phyloP scores from a whole-genome alignment of 257 asterid genomes.

The Solanum virginianum region DNA sequence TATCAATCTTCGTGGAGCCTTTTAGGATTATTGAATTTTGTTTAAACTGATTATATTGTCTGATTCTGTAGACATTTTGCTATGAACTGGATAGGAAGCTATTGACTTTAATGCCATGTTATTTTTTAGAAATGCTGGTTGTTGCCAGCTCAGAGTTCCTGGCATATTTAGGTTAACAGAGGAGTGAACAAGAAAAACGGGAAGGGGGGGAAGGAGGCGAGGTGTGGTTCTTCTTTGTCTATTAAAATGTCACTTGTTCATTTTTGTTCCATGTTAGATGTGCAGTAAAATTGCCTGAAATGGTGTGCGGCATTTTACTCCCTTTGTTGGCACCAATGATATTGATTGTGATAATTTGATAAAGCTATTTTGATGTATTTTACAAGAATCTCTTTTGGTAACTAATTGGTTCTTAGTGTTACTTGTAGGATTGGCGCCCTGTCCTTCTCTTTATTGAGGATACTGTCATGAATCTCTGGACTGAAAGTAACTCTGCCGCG shows the following conservation, averaged over 20 bases:
- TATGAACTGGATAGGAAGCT: not conserved
- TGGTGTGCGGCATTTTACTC: not conserved
- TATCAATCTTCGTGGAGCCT: too few species aligned
- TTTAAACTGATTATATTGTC: not conserved
- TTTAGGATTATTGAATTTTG: not conserved
- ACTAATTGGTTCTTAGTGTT: constrained; percentile 4
- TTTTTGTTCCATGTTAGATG: not conserved
- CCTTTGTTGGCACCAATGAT: not conserved
- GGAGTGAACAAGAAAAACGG: not conserved
- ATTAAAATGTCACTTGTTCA: not conserved
- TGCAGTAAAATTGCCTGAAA: not conserved
- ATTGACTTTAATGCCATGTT: not conserved
- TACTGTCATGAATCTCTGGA: constrained; percentile 51
- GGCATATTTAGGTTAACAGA: not conserved
- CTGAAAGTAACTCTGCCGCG: constrained; percentile 18
- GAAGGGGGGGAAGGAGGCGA: not conserved
- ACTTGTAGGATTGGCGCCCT: constrained; percentile 66
- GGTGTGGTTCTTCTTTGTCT: not conserved
- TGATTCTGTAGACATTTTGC: not conserved
- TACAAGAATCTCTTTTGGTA: not conserved
- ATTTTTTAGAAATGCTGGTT: not conserved
- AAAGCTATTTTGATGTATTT: not conserved
- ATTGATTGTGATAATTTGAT: not conserved
- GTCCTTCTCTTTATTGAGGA: constrained; percentile 51
- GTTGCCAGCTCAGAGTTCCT: not conserved